Conservation (phyloP, 306 rosid species). For the Sechiopsis laciniata region DNA sequence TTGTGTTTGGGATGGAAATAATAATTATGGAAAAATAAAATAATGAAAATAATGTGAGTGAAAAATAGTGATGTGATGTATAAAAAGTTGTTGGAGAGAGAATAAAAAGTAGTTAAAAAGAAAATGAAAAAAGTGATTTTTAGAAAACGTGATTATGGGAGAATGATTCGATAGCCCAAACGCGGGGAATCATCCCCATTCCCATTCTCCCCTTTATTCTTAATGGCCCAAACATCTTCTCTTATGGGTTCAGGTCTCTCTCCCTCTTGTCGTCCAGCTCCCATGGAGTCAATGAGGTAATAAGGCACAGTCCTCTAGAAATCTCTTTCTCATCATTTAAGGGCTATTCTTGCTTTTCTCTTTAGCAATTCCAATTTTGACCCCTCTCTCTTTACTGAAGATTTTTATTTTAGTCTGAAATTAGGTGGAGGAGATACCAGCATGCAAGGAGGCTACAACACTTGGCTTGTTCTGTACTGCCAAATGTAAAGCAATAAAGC, state of each 20-base stretch:
- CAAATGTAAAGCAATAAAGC: conserved; percentile 10
- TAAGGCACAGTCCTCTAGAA: not conserved
- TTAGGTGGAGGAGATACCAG: conserved; percentile 21
- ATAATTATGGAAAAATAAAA: too few relatives aligned
- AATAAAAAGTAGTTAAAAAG: too few relatives aligned
- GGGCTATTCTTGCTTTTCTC: not conserved
- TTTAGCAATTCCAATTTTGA: not conserved
- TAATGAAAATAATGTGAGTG: too few relatives aligned
- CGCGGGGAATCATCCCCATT: too few relatives aligned
- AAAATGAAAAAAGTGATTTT: too few relatives aligned
- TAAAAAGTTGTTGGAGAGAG: too few relatives aligned
- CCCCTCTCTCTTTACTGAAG: not conserved
- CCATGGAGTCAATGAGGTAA: conserved; percentile 15
- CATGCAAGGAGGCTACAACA: conserved; percentile 25
- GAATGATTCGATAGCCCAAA: too few relatives aligned
- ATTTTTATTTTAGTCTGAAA: not conserved
- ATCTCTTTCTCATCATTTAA: not conserved
- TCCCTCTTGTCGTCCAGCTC: conserved; percentile 3
- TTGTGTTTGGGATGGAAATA: too few relatives aligned
- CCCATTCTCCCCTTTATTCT: too few relatives aligned
- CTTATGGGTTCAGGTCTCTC: not conserved
- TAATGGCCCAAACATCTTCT: too few relatives aligned
- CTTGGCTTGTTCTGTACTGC: conserved; percentile 14
- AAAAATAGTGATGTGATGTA: too few relatives aligned
- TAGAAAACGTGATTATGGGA: too few relatives aligned